These are phyloP conservation scores for Epichloe scottii DNA, from an alignment of 2,329 filamentous ascomycete species.

Conservation along the genomic window DNA sequence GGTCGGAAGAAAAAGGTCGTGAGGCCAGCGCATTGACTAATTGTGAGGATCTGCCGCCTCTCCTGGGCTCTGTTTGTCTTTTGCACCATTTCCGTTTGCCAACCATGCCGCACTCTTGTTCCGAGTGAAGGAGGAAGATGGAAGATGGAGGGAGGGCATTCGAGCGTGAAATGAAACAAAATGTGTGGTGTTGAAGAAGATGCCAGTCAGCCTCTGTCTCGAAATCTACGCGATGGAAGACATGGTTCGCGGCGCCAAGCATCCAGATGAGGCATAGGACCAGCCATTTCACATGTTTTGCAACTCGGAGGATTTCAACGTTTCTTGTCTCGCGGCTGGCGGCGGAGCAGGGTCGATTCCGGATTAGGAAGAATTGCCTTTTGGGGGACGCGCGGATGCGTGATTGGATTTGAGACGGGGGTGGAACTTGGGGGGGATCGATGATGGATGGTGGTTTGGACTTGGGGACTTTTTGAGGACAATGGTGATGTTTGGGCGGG, in stretches of 20 bases:
- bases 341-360: constrained; percentile 3
- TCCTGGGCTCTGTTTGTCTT: too few relatives aligned
- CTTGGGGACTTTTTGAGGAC: too few relatives aligned
- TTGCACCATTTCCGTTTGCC: too few relatives aligned
- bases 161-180: not conserved
- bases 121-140: not conserved
- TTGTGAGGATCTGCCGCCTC: not conserved
- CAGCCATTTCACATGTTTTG: too few relatives aligned
- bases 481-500: too few relatives aligned
- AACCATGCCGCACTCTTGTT: not conserved
- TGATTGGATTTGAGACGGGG: constrained; percentile 6
- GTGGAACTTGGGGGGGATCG: not conserved
- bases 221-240: constrained; percentile 3
- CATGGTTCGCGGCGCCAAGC: too few relatives aligned
- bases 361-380: constrained; percentile 8
- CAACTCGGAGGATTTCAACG: too few relatives aligned
- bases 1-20: not conserved
- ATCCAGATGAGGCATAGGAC: too few relatives aligned
- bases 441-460: not conserved
- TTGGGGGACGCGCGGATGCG: constrained; percentile 4
- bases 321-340: too few relatives aligned
- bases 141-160: not conserved
- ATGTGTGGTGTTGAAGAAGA: too few relatives aligned
- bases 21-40: not conserved
- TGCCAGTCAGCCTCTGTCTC: not conserved